A percentile compares a stretch with the other conserved stretches of the same genome.
Conservation (phyloP, 192 early-diverging fungal species). For the Coemansia asiatica region DNA sequence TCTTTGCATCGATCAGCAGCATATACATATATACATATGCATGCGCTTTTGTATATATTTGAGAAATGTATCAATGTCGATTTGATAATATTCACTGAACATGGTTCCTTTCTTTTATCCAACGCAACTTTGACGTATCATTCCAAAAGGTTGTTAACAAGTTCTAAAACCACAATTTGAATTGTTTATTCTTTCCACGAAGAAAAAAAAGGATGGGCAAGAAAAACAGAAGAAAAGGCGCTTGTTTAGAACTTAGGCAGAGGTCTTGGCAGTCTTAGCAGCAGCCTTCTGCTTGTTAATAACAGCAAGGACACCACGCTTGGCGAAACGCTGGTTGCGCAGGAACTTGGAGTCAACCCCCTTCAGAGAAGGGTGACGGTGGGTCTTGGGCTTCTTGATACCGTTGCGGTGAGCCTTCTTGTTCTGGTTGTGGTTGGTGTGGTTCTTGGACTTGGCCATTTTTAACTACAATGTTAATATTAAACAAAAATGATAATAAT, state of each 20-base stretch:
- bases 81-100: too few relatives aligned
- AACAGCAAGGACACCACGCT: conserved; percentile 54
- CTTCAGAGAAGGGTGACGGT: conserved; percentile 88
- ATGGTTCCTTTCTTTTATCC: too few relatives aligned
- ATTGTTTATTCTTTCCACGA: conserved; percentile 2
- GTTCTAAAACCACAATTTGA: background rate
- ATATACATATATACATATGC: background rate
- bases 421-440: conserved; percentile 99
- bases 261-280: conserved; percentile 29
- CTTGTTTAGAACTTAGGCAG: conserved; percentile 16
- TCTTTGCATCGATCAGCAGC: background rate
- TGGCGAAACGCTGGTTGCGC: conserved; percentile 97
- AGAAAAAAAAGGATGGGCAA: conserved; percentile 3
- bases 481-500: background rate
- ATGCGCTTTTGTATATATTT: too few relatives aligned
- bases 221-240: background rate
- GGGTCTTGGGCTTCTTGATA: conserved; percentile 94
- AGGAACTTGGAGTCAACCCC: conserved; percentile 94
- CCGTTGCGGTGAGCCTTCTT: conserved; percentile 99
- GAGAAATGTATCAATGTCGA: too few relatives aligned
- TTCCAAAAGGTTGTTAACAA: too few relatives aligned
- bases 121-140: too few relatives aligned
- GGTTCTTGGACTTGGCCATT: conserved; percentile 97
- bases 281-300: conserved; percentile 43
- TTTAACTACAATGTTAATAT: conserved; percentile 24